A percentile compares a stretch with the other conserved stretches of the same genome.
Conservation (phyloP, 495 filamentous ascomycete species). For the Penicillium waksmanii region DNA sequence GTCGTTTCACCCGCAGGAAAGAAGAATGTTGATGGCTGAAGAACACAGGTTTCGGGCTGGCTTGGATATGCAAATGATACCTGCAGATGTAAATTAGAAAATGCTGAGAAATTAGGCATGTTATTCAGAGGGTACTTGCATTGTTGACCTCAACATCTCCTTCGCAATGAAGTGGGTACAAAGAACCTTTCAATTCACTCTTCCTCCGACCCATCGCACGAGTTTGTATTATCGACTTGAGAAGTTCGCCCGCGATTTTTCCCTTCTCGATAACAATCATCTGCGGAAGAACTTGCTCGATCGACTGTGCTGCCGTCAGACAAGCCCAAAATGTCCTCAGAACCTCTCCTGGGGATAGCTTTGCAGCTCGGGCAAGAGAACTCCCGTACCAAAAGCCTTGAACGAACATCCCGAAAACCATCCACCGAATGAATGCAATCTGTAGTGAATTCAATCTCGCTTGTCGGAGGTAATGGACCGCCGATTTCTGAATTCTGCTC, state of each 20-base stretch:
- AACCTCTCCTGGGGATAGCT: constrained; percentile 67
- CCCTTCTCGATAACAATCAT: constrained; percentile 79
- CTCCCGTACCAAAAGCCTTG: constrained; percentile 92
- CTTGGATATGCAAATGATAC: constrained; percentile 85
- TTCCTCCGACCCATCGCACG: constrained; percentile 24
- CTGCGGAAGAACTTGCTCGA: constrained; percentile 74
- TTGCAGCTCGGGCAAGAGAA: constrained; percentile 58
- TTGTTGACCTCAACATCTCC: constrained; percentile 74
- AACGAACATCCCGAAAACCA: constrained; percentile 81
- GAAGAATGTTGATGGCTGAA: constrained; percentile 62
- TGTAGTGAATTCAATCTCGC: constrained; percentile 70
- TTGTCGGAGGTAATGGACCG: constrained; percentile 66
- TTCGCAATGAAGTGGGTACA: constrained; percentile 45
- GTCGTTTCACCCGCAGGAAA: constrained; percentile 75
- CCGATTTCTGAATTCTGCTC: constrained; percentile 59
- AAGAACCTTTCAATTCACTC: constrained; percentile 24
- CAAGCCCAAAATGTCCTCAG: constrained; percentile 86
- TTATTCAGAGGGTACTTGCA: constrained; percentile 49
- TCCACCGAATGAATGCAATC: constrained; percentile 70
- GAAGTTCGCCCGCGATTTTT: constrained; percentile 66
- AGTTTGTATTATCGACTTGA: constrained; percentile 51
- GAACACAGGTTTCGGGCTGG: constrained; percentile 62
- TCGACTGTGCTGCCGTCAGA: constrained; percentile 72
- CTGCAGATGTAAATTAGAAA: constrained; percentile 29
- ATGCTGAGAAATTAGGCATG: background rate